Evolutionary conservation across 2,329 filamentous ascomycete genomes (phyloP).

Genomic region (Remersonia thermophila): DNA sequence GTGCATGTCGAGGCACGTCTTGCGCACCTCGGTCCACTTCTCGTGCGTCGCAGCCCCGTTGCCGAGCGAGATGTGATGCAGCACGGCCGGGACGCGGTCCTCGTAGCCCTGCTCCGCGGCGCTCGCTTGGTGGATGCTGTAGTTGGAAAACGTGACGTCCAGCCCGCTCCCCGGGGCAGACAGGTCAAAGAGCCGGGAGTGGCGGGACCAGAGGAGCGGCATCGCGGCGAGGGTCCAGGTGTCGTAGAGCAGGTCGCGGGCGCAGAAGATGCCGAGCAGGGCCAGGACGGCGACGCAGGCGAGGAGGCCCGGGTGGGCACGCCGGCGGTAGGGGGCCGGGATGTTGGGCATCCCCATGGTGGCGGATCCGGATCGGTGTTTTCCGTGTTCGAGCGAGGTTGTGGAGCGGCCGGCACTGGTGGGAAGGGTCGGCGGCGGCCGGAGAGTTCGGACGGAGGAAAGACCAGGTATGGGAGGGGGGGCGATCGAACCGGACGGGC

Average conservation of each 20-base stretch:
- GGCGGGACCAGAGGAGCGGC: slow-evolving; percentile 18
- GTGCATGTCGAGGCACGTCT: slow-evolving; percentile 24
- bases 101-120: slow-evolving; percentile 16
- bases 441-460: too few relatives aligned
- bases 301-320: slow-evolving; percentile 7
- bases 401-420: too few relatives aligned
- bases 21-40: slow-evolving; percentile 21
- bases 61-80: slow-evolving; percentile 25
- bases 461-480: too few relatives aligned
- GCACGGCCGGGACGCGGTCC: slow-evolving; percentile 20
- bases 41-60: slow-evolving; percentile 13
- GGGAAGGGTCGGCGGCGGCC: too few relatives aligned
- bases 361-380: not conserved
- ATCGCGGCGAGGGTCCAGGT: slow-evolving; percentile 21
- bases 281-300: slow-evolving; percentile 8
- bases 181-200: slow-evolving; percentile 19
- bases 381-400: not conserved
- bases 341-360: too few relatives aligned
- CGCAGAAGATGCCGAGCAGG: slow-evolving; percentile 12
- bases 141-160: slow-evolving; percentile 24
- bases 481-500: too few relatives aligned
- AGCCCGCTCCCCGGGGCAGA: slow-evolving; percentile 20
- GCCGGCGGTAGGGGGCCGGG: slow-evolving; percentile 4
- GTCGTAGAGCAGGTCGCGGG: slow-evolving; percentile 14
- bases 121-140: slow-evolving; percentile 19